Conservation (phyloP, 2,329 filamentous ascomycete genomes). For the Alternaria sp. region DNA sequence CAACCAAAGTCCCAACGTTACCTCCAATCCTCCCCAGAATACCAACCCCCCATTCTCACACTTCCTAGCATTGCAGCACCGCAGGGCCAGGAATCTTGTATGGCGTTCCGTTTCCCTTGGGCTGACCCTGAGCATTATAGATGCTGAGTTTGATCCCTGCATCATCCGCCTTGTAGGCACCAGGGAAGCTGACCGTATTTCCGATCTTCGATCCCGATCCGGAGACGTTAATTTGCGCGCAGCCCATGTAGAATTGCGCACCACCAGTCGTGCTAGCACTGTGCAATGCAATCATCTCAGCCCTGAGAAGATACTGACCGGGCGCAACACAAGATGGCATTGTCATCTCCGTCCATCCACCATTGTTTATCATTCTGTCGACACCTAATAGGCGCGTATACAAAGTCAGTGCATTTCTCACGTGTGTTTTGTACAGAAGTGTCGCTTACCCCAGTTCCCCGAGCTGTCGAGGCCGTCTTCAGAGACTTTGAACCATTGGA, state of each 20-base stretch:
- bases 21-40: not conserved
- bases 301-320: slow-evolving; percentile 55
- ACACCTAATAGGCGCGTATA: slow-evolving; percentile 17
- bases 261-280: slow-evolving; percentile 44
- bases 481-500: slow-evolving; percentile 55
- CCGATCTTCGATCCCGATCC: slow-evolving; percentile 35
- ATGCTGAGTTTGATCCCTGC: slow-evolving; percentile 45
- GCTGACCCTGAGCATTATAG: slow-evolving; percentile 36
- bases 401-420: not conserved
- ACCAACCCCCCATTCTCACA: not conserved
- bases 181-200: slow-evolving; percentile 45
- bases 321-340: slow-evolving; percentile 49
- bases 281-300: slow-evolving; percentile 58
- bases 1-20: not conserved
- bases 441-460: slow-evolving; percentile 56
- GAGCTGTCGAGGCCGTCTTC: slow-evolving; percentile 53
- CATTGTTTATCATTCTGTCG: slow-evolving; percentile 52
- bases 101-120: slow-evolving; percentile 34
- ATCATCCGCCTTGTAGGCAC: slow-evolving; percentile 45
- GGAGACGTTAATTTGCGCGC: slow-evolving; percentile 47
- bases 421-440: not conserved
- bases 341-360: slow-evolving; percentile 57
- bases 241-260: slow-evolving; percentile 56
- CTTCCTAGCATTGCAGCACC: slow-evolving; percentile 58
- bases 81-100: slow-evolving; percentile 62